These are phyloP conservation scores for Xylaria hypoxylon DNA, from an alignment of 2,329 filamentous ascomycete species.

Conservation along the genomic window DNA sequence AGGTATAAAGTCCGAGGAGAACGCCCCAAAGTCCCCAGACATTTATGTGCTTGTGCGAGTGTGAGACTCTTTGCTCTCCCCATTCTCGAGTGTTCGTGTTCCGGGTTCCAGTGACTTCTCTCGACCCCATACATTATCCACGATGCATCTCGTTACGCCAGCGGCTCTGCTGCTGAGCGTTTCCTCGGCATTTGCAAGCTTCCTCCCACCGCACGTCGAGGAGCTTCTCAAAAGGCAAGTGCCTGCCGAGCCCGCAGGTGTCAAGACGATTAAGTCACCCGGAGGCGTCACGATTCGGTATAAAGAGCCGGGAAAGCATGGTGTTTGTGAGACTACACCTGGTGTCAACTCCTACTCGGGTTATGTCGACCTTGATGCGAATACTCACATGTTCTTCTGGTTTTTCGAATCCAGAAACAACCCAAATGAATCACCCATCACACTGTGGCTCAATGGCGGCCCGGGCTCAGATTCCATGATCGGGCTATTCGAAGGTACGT, in stretches of 20 bases:
- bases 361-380: constrained; percentile 47
- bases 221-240: constrained; percentile 49
- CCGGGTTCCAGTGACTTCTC: not conserved
- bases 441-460: constrained; percentile 63
- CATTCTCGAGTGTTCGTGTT: not conserved
- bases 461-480: constrained; percentile 67
- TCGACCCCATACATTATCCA: constrained; percentile 5
- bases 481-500: constrained; percentile 59
- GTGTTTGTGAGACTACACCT: constrained; percentile 64
- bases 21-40: not conserved
- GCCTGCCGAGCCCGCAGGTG: constrained; percentile 56
- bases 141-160: constrained; percentile 33
- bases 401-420: constrained; percentile 58
- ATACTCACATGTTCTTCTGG: constrained; percentile 59
- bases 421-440: constrained; percentile 56
- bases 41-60: constrained; percentile 6
- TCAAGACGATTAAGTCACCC: constrained; percentile 59
- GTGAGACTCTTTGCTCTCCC: not conserved
- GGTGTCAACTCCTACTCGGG: constrained; percentile 62
- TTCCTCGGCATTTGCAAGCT: constrained; percentile 38
- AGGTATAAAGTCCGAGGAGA: constrained; percentile 23
- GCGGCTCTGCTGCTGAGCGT: constrained; percentile 39
- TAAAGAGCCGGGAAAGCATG: constrained; percentile 61
- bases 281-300: constrained; percentile 60
- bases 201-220: constrained; percentile 42